These are phyloP conservation scores for Cladosporium sphaerospermum DNA, from an alignment of 2,329 filamentous ascomycete species.

Conservation along the genomic window DNA sequence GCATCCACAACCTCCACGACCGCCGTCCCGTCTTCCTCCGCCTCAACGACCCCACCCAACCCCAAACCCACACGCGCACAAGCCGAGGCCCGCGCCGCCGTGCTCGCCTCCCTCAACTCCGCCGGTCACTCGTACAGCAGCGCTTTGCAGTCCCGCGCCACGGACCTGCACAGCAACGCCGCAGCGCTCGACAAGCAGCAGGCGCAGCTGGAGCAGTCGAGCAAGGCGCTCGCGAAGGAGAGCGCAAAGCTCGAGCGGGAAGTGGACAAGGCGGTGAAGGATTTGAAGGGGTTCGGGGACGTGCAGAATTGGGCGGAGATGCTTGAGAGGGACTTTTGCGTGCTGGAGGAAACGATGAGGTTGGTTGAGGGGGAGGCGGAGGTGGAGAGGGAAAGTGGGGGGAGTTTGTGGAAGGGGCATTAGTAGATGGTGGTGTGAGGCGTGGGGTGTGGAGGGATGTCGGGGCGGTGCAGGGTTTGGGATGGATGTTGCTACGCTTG, in stretches of 20 bases:
- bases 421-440: too few relatives aligned
- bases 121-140: conserved; percentile 65
- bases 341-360: conserved; percentile 33
- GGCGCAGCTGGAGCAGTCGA: conserved; percentile 40
- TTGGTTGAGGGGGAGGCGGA: conserved; percentile 27
- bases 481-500: too few relatives aligned
- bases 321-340: conserved; percentile 45
- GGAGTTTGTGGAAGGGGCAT: conserved; percentile 22
- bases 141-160: conserved; percentile 61
- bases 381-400: conserved; percentile 25
- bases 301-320: conserved; percentile 86
- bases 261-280: conserved; percentile 55
- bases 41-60: conserved; percentile 8
- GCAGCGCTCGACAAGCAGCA: conserved; percentile 62
- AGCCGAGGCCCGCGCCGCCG: conserved; percentile 46
- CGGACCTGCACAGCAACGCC: conserved; percentile 63
- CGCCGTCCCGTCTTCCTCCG: conserved; percentile 3
- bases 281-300: conserved; percentile 71
- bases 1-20: conserved; percentile 13
- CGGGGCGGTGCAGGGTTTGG: too few relatives aligned
- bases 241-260: conserved; percentile 59
- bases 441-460: too few relatives aligned
- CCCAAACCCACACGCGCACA: conserved; percentile 24
- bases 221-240: conserved; percentile 53
- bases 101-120: conserved; percentile 44